Evolutionary conservation across 2,329 filamentous ascomycete species (phyloP).

Genomic region (Colletotrichum cereale): DNA sequence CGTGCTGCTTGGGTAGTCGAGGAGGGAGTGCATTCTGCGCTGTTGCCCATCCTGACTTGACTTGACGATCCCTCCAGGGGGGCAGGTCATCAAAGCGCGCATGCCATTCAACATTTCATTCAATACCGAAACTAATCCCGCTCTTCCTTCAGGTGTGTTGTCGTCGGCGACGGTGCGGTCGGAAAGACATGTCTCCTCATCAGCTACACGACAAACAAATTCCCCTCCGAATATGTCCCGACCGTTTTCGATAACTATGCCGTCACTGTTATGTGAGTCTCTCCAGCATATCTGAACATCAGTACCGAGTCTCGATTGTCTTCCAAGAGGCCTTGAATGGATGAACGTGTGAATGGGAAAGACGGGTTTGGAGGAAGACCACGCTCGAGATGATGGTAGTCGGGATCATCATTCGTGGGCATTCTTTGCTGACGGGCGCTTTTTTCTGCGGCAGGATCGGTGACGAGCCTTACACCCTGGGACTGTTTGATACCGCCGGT

Average conservation of each 20-base stretch:
- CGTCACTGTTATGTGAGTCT: constrained; percentile 96
- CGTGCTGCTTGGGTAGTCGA: neutral
- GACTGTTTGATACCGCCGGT: constrained; percentile 97
- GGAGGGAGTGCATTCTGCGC: neutral
- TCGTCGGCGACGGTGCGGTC: constrained; percentile 98
- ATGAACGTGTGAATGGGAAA: constrained; percentile 6
- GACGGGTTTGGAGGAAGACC: neutral
- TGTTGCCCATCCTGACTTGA: neutral
- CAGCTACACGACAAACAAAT: constrained; percentile 99
- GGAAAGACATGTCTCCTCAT: constrained; percentile 99
- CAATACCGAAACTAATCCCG: constrained; percentile 36
- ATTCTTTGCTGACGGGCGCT: constrained; percentile 25
- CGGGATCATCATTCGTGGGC: constrained; percentile 5
- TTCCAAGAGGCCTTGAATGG: neutral
- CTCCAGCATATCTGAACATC: constrained; percentile 30
- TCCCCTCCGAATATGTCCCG: constrained; percentile 99
- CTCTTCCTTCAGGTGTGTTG: constrained; percentile 80
- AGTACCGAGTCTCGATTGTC: constrained; percentile 1
- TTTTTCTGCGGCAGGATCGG: constrained; percentile 79
- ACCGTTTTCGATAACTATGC: constrained; percentile 99
- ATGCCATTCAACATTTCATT: constrained; percentile 25
- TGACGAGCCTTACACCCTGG: constrained; percentile 97
- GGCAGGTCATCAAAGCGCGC: constrained; percentile 33
- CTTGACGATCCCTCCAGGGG: constrained; percentile 6
- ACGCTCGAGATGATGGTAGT: neutral